Conservation (phyloP, 148 eudicot genomes). For the Rhododendron griersonianum region DNA sequence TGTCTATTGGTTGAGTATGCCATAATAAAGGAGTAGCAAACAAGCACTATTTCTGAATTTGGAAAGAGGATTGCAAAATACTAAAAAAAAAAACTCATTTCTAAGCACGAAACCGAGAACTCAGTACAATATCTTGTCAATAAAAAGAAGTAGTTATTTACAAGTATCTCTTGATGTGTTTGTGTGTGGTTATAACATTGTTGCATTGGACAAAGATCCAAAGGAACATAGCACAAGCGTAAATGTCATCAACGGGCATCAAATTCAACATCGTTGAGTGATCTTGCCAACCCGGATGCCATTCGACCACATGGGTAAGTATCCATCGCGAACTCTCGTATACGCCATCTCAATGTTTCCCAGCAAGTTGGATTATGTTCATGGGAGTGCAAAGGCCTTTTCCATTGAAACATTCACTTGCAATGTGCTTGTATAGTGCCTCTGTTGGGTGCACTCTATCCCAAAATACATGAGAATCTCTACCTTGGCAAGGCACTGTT, state of each 20-base stretch:
- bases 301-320: neutral
- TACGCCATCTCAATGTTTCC: neutral
- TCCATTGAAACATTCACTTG: slow-evolving; percentile 10
- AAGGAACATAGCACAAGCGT: neutral
- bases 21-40: neutral
- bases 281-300: neutral
- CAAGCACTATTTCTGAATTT: neutral
- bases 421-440: slow-evolving; percentile 6
- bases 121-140: neutral
- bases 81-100: neutral
- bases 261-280: neutral
- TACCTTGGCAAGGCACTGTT: slow-evolving; percentile 8
- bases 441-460: slow-evolving; percentile 13
- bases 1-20: neutral
- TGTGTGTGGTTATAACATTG: too few species aligned
- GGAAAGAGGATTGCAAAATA: neutral
- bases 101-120: too few species aligned
- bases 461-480: slow-evolving; percentile 10
- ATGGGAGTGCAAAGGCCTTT: slow-evolving; percentile 9
- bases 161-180: neutral
- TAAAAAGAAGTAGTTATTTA: neutral
- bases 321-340: neutral
- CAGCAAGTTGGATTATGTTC: slow-evolving; percentile 1
- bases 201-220: neutral
- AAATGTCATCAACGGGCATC: neutral